Conservation (phyloP, 345 rosid species). For the Ceriops decandra region DNA sequence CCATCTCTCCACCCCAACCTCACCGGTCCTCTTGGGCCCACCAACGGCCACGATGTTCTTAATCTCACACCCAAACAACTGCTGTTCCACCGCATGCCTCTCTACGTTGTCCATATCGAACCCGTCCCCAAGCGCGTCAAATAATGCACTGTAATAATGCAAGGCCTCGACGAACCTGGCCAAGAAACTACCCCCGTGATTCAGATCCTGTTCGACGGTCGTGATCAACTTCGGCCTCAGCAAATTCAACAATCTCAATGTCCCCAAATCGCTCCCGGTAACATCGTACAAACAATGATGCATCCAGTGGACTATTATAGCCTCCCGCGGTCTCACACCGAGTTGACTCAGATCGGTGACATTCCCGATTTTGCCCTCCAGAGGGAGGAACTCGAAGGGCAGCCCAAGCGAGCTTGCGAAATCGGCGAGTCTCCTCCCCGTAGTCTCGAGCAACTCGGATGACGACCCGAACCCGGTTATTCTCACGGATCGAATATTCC, state of each 20-base stretch:
- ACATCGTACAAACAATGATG: conserved; percentile 86
- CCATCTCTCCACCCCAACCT: conserved; percentile 73
- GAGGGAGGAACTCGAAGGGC: conserved; percentile 77
- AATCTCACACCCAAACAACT: conserved; percentile 78
- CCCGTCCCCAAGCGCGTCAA: conserved; percentile 89
- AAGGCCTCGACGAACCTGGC: conserved; percentile 90
- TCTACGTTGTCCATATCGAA: conserved; percentile 57
- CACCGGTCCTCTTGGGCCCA: conserved; percentile 72
- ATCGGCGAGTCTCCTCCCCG: conserved; percentile 80
- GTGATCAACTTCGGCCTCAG: conserved; percentile 72
- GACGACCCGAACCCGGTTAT: conserved; percentile 89
- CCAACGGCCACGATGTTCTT: conserved; percentile 77
- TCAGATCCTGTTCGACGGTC: conserved; percentile 81
- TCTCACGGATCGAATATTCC: conserved; percentile 68
- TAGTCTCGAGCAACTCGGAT: conserved; percentile 67
- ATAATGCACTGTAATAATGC: conserved; percentile 93
- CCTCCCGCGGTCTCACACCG: conserved; percentile 54
- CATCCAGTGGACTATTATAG: conserved; percentile 95
- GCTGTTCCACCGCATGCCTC: conserved; percentile 89
- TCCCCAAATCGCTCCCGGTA: conserved; percentile 62
- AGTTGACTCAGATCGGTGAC: conserved; percentile 52
- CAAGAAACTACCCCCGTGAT: conserved; percentile 65
- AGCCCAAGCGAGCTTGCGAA: conserved; percentile 70
- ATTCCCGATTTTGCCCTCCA: conserved; percentile 77
- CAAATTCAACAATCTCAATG: conserved; percentile 50